A percentile compares a stretch with the other conserved stretches of the same genome.
These are phyloP conservation scores for Elaeis oleifera DNA, from an alignment of 202 grass and related monocot genomes.

Conservation along the genomic window DNA sequence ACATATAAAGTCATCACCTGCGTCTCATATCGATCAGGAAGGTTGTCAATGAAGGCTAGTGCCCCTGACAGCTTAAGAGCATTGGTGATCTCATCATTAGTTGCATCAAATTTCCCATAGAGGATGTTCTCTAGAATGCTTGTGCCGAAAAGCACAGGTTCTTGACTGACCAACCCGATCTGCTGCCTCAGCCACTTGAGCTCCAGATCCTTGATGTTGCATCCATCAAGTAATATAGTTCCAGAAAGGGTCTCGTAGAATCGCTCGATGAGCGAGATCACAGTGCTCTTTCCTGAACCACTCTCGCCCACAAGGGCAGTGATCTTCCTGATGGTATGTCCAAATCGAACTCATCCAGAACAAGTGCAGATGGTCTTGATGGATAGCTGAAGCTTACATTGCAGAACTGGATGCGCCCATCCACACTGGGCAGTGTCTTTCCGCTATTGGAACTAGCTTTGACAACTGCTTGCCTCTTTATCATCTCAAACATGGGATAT, in stretches of 20 bases:
- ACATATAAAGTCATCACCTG: conserved; percentile 27
- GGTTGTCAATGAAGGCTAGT: conserved; percentile 75
- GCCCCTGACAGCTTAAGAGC: conserved; percentile 88
- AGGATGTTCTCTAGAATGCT: conserved; percentile 98
- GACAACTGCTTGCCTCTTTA: conserved; percentile 67
- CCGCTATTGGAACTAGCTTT: conserved; percentile 47
- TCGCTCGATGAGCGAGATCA: conserved; percentile 84
- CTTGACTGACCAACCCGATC: conserved; percentile 94
- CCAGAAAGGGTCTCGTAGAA: conserved; percentile 84
- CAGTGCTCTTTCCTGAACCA: conserved; percentile 93
- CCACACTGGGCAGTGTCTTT: conserved; percentile 34
- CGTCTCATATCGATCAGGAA: conserved; percentile 77
- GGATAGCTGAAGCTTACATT: conserved; percentile 72
- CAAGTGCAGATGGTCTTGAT: conserved; percentile 69
- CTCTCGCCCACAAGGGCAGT: conserved; percentile 84
- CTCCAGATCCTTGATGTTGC: conserved; percentile 67
- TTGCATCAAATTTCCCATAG: conserved; percentile 77
- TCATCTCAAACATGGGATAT: conserved; percentile 94
- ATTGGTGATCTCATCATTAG: conserved; percentile 51
- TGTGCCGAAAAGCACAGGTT: conserved; percentile 89
- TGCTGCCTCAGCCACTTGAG: conserved; percentile 79
- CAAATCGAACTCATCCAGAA: conserved; percentile 57
- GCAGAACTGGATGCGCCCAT: conserved; percentile 69
- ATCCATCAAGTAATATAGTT: conserved; percentile 52
- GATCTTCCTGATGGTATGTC: conserved; percentile 75